Base-by-base conservation (phyloP, 1,284 basidiomycete species). In the Testicularia cyperi region DNA sequence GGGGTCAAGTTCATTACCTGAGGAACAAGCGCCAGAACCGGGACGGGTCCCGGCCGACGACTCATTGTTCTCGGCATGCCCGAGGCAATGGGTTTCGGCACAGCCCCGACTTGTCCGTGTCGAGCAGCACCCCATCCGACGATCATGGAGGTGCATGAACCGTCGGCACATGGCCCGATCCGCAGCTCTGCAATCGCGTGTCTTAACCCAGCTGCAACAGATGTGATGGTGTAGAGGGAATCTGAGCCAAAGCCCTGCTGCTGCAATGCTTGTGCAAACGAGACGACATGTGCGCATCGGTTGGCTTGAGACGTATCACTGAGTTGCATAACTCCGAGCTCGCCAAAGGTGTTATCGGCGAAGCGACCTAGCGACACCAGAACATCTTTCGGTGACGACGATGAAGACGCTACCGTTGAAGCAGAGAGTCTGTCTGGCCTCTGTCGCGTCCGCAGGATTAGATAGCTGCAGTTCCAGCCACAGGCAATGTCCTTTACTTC, bases 391-490 rank as follows among this genome's bases (percentile, higher is more conserved):
- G 20, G 9, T 14, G 34, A 14, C 8, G 23, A 12, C n/a, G n/a
- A n/a, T n/a, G n/a, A n/a, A n/a, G n/a, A n/a, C n/a, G n/a, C n/a
- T n/a, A n/a, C n/a, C n/a, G n/a, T n/a, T n/a, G n/a, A n/a, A n/a
- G n/a, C n/a, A n/a, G n/a, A n/a, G n/a, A n/a, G n/a, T n/a, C n/a
- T n/a, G n/a, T n/a, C n/a, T n/a, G n/a, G n/a, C n/a, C n/a, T n/a
- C n/a, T n/a, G n/a, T n/a, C n/a, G 23, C 23, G 18, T 19, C 33
- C n/a, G 7, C 2, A 65, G 30, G 10, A 62, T 48, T 19, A 61
- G 18, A 35, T 56, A 61, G 45, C 45, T 61, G 41, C 43, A 52
- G 31, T 61, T 52, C 62, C 62, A 61, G 24, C 62, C 62, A 37
- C 52, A 52, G 6, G 42, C 47, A 6, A 65, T 16, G 18, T 34